Evolutionary conservation across 2,329 filamentous ascomycete genomes (phyloP), one percentile per base, ranked within the genome.

Genomic region (Teratosphaeriaceae sp.): DNA sequence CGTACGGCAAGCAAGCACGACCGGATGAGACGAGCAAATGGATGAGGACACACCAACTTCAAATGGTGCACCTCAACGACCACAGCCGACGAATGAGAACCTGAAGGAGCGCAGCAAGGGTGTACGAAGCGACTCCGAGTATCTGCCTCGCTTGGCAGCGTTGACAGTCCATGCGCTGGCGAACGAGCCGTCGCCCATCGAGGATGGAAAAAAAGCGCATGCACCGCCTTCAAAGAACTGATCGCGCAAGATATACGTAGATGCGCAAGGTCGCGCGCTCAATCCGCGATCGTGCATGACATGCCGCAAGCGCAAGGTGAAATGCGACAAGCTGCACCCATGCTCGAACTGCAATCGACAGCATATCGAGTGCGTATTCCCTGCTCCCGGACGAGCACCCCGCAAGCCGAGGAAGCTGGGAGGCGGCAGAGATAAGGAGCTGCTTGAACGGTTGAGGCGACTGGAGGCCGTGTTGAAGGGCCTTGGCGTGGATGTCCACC

Each of bases 261-360:
- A 63, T 49, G 53, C 54, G 15, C 58, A 63, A 35, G 60, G 58
- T 12, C 54, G 59, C 22, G 47, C 56, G 13, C 53, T 64, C 16
- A 67, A 66, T 42, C 63, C 63, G 6, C 51, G 65, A 31, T 71
- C 68, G 19, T 76, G 74, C 50, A 68, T 75, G 13, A 76, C 72
- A 20, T 77, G 74, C 54, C 63, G 74, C 8, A 68, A 71, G 34
- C 69, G 80, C 48, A 84, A 85, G 63, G 84, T 88, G 42, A 82
- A 83, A 57, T 88, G 84, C 71, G 82, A 88, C 68, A 88, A 88
- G 68, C 74, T 78, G 56, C 79, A 85, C 70, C 82, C 84, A 13
- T 88, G 84, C 63, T 79, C 79, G 54, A 88, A 88, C 61, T 88
- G 84, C 61, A 76, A 76, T 31, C 78, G 82, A 50, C 82, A 81